A percentile compares a stretch with the other conserved stretches of the same genome.
Evolutionary conservation across 805 yeast genomes (phyloP).

Genomic region (Suhomyces kilbournensis): DNA sequence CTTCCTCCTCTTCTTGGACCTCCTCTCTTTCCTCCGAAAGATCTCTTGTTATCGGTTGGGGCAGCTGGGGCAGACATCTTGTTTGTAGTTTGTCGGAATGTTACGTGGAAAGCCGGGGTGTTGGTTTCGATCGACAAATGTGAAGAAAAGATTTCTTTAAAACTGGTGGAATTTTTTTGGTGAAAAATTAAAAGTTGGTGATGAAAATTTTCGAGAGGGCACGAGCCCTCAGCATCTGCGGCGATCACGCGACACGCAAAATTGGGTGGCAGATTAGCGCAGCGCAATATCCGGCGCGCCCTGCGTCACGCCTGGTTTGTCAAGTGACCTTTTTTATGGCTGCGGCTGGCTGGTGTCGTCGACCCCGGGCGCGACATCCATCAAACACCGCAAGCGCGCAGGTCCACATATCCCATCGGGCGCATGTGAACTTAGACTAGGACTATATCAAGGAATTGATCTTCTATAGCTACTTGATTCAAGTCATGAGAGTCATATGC

Average conservation of each 20-base stretch:
- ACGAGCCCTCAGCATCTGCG: slow-evolving; percentile 6
- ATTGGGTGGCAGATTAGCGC: not conserved
- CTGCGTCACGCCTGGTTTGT: not conserved
- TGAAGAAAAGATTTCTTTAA: not conserved
- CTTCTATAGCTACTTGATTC: not conserved
- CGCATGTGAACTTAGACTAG: not conserved
- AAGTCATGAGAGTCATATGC: not conserved
- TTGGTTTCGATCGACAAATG: slow-evolving; percentile 61
- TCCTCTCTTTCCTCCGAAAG: slow-evolving; percentile 58
- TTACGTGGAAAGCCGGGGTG: slow-evolving; percentile 72
- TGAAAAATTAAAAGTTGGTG: slow-evolving; percentile 5
- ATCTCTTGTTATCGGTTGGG: slow-evolving; percentile 30
- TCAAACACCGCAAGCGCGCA: not conserved
- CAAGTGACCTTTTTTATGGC: not conserved
- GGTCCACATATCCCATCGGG: not conserved
- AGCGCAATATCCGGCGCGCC: not conserved
- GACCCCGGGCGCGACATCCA: not conserved
- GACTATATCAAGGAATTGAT: not conserved
- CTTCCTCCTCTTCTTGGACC: slow-evolving; percentile 60
- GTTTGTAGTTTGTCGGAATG: slow-evolving; percentile 49
- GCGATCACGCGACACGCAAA: not conserved
- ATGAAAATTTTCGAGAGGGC: slow-evolving; percentile 9
- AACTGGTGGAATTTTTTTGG: not conserved
- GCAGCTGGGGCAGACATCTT: slow-evolving; percentile 40
- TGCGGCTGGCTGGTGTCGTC: not conserved